phyloP scores from a whole-genome alignment of 768 basidiomycete species.

The Lentinus brumalis region DNA sequence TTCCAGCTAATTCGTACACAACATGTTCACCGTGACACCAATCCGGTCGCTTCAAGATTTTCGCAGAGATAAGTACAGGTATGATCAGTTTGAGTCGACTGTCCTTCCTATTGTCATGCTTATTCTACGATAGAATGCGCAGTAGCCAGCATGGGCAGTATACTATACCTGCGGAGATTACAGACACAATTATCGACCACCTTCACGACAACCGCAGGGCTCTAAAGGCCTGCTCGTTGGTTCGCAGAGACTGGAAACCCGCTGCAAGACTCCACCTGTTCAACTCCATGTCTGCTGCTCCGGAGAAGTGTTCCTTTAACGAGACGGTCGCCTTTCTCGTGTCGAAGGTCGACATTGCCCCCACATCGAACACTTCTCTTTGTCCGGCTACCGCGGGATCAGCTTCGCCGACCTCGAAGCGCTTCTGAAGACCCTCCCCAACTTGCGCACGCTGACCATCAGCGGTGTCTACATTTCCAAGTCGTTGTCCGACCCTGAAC shows the following conservation, averaged over 20 bases:
- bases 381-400: not conserved
- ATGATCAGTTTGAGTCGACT: no score
- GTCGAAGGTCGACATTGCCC: not conserved
- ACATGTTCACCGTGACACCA: no score
- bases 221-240: slow-evolving; percentile 24
- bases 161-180: slow-evolving; percentile 34
- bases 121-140: no score
- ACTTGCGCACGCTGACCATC: no score
- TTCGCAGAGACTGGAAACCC: slow-evolving; percentile 30
- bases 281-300: slow-evolving; percentile 1
- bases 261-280: slow-evolving; percentile 29
- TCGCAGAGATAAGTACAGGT: no score
- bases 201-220: slow-evolving; percentile 25
- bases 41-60: no score
- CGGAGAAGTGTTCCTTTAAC: not conserved
- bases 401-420: not conserved
- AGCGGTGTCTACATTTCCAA: no score
- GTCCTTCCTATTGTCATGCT: no score
- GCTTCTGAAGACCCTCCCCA: no score
- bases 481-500: no score
- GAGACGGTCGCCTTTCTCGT: not conserved
- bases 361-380: not conserved
- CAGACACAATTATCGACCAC: slow-evolving; percentile 31
- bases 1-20: no score
- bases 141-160: no score